Evolutionary conservation across 305 asterid genomes (phyloP), one percentile per base, ranked within the genome.

Genomic region (Lippia alba): DNA sequence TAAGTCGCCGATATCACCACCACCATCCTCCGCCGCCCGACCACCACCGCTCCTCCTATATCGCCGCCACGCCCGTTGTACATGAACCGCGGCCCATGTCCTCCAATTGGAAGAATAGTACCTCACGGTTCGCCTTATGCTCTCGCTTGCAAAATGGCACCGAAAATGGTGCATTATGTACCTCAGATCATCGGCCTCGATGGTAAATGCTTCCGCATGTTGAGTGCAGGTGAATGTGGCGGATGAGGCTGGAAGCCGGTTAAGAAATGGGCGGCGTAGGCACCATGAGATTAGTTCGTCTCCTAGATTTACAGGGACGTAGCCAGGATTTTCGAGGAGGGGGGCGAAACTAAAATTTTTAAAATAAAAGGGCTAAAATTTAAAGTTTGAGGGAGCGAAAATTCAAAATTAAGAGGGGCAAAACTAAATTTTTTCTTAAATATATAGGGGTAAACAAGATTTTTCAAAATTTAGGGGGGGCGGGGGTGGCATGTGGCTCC

Each of bases 251-350:
- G 96, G 96, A 30, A 86, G 85, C 51, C 90, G 78, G 51, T 85
- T 84, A 0, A 83, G 69, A 49, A 86, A 88, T 40, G 92, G 92
- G 45, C 90, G 87, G 8, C 96, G 92, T 12, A 86, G 85, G 81
- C 96, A 86, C 92, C 90, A 88, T 11, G 89, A 83, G 19, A 88
- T 84, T 57, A 88, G 86, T 30, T 88, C 96, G 12, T 88, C 96
- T 5, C 96, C 96, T 2, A n/a, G n/a, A n/a, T n/a, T n/a, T n/a
- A n/a, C n/a, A n/a, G n/a, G n/a, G n/a, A n/a, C n/a, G n/a, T n/a
- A n/a, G n/a, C n/a, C n/a, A n/a, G n/a, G n/a, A n/a, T n/a, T n/a
- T n/a, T n/a, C n/a, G n/a, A n/a, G n/a, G n/a, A n/a, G n/a, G n/a
- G n/a, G n/a, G n/a, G n/a, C n/a, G n/a, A n/a, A n/a, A n/a, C n/a